Evolutionary conservation across 441 rosid species (phyloP).

Genomic region (Populus hybrid): DNA sequence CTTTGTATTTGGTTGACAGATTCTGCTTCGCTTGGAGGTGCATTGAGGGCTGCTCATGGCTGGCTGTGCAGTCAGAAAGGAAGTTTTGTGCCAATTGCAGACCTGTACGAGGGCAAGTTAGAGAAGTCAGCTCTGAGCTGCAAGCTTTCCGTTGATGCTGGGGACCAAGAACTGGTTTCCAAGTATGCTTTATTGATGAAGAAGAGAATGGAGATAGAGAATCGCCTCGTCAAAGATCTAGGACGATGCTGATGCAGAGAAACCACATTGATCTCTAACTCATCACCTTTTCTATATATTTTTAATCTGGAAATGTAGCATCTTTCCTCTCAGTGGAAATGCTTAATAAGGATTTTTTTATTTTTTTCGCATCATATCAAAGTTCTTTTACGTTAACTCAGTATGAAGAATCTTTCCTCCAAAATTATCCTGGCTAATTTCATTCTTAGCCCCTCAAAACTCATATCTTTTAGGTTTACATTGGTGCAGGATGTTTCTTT

Average conservation of each 20-base stretch:
- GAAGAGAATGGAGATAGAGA: constrained; percentile 73
- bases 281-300: too few relatives aligned
- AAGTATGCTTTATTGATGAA: constrained; percentile 61
- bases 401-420: neutral
- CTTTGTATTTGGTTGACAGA: constrained; percentile 35
- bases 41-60: constrained; percentile 90
- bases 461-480: too few relatives aligned
- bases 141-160: constrained; percentile 60
- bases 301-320: neutral
- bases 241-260: constrained; percentile 50
- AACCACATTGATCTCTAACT: neutral
- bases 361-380: neutral
- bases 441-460: too few relatives aligned
- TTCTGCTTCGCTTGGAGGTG: constrained; percentile 70
- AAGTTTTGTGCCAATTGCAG: constrained; percentile 64
- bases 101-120: constrained; percentile 54
- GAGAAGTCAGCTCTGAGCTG: constrained; percentile 65
- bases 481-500: too few relatives aligned
- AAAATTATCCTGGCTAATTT: too few relatives aligned
- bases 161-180: constrained; percentile 44
- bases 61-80: constrained; percentile 80
- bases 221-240: constrained; percentile 52
- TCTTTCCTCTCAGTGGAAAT: neutral
- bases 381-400: neutral
- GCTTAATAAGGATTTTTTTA: neutral